phyloP scores from a whole-genome alignment of 2,329 filamentous ascomycete genomes.

The Passalora sequoiae region DNA sequence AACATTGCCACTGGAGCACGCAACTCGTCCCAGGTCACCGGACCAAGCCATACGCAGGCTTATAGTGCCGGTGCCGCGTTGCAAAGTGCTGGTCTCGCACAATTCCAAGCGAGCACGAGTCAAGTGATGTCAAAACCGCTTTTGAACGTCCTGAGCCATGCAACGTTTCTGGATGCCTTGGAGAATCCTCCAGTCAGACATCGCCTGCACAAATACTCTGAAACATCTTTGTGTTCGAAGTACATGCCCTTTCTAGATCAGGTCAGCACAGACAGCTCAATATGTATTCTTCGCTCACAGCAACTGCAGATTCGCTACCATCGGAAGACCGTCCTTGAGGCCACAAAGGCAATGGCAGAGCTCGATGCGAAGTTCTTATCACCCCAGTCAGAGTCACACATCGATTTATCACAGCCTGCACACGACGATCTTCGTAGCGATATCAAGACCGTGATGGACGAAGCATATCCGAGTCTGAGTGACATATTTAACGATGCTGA shows the following conservation, averaged over 20 bases:
- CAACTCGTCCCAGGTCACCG: too few relatives aligned
- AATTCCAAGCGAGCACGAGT: too few relatives aligned
- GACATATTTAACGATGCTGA: conserved; percentile 16
- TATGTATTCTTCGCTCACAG: too few relatives aligned
- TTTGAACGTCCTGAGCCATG: conserved; percentile 5
- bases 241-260: conserved; percentile 6
- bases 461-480: background rate
- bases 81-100: too few relatives aligned
- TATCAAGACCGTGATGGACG: background rate
- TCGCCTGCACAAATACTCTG: conserved; percentile 2
- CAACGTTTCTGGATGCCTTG: conserved; percentile 3
- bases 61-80: background rate
- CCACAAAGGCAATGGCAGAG: background rate
- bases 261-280: background rate
- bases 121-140: background rate
- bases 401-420: background rate
- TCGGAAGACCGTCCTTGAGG: background rate
- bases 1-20: too few relatives aligned
- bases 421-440: background rate
- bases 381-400: background rate
- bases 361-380: conserved; percentile 3
- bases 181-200: conserved; percentile 7
- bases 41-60: too few relatives aligned
- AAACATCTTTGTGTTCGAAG: conserved; percentile 1
- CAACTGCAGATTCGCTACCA: background rate